Conservation (phyloP, 352 stramenopile species). For the Phytopythium delawarense region DNA sequence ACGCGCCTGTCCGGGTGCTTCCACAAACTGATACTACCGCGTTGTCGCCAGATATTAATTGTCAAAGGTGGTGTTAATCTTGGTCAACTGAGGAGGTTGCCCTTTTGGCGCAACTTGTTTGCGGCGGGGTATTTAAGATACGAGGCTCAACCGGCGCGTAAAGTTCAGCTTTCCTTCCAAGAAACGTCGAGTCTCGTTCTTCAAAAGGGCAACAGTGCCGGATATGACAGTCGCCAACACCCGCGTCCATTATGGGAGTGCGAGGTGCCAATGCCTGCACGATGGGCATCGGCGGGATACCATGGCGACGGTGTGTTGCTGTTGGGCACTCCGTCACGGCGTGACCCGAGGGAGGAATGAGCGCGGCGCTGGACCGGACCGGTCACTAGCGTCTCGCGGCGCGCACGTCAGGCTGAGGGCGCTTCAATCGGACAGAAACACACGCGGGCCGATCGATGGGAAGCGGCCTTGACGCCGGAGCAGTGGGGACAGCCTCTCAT, state of each 20-base stretch:
- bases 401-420: background rate
- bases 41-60: background rate
- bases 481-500: constrained; percentile 3
- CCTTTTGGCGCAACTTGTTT: too few species aligned
- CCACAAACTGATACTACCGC: background rate
- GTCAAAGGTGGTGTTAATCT: background rate
- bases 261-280: too few species aligned
- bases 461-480: background rate
- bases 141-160: background rate
- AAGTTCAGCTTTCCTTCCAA: constrained; percentile 5
- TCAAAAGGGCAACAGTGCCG: background rate
- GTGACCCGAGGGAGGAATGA: background rate
- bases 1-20: background rate
- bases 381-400: background rate
- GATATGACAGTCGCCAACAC: background rate
- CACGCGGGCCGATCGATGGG: background rate
- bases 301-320: too few species aligned
- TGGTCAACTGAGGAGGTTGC: background rate
- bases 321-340: too few species aligned
- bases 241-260: background rate
- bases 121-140: background rate
- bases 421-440: background rate
- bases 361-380: constrained; percentile 1
- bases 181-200: background rate
- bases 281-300: too few species aligned